Evolutionary conservation across 73 alveolate species (phyloP).

Genomic region (Tetrahymena thermophila): DNA sequence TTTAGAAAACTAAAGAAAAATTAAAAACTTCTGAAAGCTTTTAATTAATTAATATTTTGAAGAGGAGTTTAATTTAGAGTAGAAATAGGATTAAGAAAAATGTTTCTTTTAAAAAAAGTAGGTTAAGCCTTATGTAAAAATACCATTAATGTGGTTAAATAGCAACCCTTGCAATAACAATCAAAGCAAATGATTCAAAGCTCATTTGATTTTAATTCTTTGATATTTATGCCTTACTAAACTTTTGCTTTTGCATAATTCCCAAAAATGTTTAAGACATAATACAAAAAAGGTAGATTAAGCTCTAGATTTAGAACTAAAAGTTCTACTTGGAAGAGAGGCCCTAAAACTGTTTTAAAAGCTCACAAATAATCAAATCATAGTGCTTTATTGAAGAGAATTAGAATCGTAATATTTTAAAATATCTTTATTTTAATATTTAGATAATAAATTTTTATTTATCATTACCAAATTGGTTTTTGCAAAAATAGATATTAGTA

Average conservation of each 20-base stretch:
- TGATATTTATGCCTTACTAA: background rate
- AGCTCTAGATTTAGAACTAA: background rate
- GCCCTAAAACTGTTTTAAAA: background rate
- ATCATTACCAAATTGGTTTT: background rate
- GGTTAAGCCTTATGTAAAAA: background rate
- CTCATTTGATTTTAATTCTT: background rate
- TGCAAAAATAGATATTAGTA: background rate
- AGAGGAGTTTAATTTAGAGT: background rate
- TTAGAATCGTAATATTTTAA: background rate
- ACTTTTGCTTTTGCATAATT: background rate
- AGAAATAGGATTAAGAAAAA: background rate
- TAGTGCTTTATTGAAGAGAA: background rate
- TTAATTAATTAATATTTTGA: background rate
- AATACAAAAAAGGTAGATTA: background rate
- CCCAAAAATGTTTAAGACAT: background rate
- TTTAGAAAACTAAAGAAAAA: background rate
- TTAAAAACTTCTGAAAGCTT: background rate
- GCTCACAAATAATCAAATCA: background rate
- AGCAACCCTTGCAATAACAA: background rate
- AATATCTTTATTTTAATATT: too few species aligned
- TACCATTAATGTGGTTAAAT: background rate
- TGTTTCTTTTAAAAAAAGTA: background rate
- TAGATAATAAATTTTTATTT: too few species aligned
- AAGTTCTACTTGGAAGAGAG: background rate
- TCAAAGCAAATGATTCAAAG: background rate